Conservation (phyloP, 73 alveolate species). For the Paraurostyla sp. region DNA sequence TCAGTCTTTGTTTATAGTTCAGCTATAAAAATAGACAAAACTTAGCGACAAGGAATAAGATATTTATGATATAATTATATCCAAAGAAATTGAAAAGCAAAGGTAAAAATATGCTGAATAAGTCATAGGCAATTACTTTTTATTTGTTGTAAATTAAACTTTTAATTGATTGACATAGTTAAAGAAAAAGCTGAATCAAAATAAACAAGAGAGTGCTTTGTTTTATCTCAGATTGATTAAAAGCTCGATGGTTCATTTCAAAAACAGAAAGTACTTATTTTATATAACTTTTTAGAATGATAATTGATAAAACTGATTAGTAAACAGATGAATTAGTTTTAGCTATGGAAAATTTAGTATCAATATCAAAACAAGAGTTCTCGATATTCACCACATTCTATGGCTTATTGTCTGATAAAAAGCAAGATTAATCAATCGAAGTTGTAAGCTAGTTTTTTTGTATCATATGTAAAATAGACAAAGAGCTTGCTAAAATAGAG, state of each 20-base stretch:
- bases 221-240: neutral
- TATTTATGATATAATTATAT: neutral
- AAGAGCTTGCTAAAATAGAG: neutral
- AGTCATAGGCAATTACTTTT: neutral
- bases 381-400: neutral
- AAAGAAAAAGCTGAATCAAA: neutral
- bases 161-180: neutral
- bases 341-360: neutral
- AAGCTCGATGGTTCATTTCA: neutral
- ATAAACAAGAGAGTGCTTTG: neutral
- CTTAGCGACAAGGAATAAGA: neutral
- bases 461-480: neutral
- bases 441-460: neutral
- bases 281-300: neutral
- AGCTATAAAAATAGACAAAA: slow-evolving; percentile 13
- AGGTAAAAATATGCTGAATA: neutral
- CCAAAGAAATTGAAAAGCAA: neutral
- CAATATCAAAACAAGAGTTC: neutral
- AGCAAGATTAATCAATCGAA: neutral
- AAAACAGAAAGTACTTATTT: neutral
- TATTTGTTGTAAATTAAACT: neutral
- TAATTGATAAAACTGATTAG: neutral
- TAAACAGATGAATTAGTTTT: neutral
- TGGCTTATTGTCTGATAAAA: neutral
- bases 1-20: neutral